A percentile compares a stretch with the other conserved stretches of the same genome.
phyloP scores from a whole-genome alignment of 177 flowering plant species.

The Tripterygium wilfordii region DNA sequence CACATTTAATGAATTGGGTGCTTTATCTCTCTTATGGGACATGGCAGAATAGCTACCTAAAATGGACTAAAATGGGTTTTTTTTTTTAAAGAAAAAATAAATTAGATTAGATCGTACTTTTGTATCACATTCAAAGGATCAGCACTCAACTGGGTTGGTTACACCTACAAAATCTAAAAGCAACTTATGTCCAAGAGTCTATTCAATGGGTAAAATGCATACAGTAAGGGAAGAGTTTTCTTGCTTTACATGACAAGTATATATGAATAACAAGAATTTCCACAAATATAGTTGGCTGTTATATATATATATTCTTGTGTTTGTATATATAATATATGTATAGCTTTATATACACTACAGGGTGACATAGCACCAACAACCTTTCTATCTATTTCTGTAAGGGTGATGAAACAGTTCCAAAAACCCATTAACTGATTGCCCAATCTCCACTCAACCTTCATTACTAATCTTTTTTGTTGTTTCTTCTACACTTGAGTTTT shows the following conservation, averaged over 20 bases:
- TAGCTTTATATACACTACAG: slow-evolving; percentile 27
- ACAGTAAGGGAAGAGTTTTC: slow-evolving; percentile 16
- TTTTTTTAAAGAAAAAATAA: too few species aligned
- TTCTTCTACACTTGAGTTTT: slow-evolving; percentile 3
- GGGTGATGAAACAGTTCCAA: slow-evolving; percentile 3
- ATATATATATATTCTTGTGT: too few species aligned
- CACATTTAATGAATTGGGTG: too few species aligned
- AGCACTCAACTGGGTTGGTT: too few species aligned
- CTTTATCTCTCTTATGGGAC: too few species aligned
- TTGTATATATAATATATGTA: not conserved
- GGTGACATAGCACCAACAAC: slow-evolving; percentile 25
- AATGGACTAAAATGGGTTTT: too few species aligned
- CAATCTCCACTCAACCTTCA: slow-evolving; percentile 36
- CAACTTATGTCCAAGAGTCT: too few species aligned
- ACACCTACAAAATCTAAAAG: too few species aligned
- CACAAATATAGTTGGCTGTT: slow-evolving; percentile 14
- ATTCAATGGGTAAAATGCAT: too few species aligned
- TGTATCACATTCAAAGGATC: too few species aligned
- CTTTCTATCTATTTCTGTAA: not conserved
- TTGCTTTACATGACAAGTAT: slow-evolving; percentile 26
- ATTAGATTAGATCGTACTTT: too few species aligned
- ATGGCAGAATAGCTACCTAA: too few species aligned
- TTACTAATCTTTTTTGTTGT: slow-evolving; percentile 11
- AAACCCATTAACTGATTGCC: slow-evolving; percentile 29
- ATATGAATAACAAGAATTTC: slow-evolving; percentile 16